These are phyloP conservation scores for Ambrosiella beaveri DNA, from an alignment of 2,329 filamentous ascomycete species.

Conservation along the genomic window DNA sequence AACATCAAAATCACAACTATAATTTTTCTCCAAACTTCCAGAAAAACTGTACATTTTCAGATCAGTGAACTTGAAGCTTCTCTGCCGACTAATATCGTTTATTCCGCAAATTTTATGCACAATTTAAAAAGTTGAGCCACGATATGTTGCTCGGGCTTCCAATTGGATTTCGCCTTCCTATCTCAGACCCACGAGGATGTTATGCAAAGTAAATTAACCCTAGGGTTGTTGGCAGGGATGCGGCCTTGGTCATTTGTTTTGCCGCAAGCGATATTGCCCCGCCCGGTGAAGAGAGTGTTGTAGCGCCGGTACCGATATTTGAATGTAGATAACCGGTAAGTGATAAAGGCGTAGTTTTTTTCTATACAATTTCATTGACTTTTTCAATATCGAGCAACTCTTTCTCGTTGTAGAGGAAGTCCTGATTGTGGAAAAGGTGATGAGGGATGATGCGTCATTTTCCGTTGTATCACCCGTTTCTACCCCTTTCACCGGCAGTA, in stretches of 20 bases:
- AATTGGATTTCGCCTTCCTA: neutral
- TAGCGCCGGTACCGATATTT: neutral
- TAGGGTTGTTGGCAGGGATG: neutral
- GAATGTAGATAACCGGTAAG: neutral
- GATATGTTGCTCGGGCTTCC: neutral
- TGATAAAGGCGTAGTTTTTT: neutral
- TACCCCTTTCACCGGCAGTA: too few species aligned
- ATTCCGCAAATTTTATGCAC: neutral
- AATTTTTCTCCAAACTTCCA: neutral
- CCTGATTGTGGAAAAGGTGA: too few species aligned
- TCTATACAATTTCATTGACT: too few species aligned
- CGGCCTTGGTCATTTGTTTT: neutral
- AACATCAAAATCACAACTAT: neutral
- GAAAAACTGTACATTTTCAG: neutral
- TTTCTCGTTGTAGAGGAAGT: too few species aligned
- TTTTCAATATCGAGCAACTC: too few species aligned
- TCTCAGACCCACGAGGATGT: neutral
- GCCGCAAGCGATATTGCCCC: neutral
- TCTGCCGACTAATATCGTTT: neutral
- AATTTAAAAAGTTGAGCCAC: neutral
- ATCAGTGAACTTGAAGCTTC: neutral
- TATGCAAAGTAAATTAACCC: neutral
- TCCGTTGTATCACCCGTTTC: too few species aligned
- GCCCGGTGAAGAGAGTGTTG: too few species aligned
- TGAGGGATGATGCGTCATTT: too few species aligned